Evolutionary conservation across 495 filamentous ascomycete genomes (phyloP).

Genomic region (Trichoderma virens): DNA sequence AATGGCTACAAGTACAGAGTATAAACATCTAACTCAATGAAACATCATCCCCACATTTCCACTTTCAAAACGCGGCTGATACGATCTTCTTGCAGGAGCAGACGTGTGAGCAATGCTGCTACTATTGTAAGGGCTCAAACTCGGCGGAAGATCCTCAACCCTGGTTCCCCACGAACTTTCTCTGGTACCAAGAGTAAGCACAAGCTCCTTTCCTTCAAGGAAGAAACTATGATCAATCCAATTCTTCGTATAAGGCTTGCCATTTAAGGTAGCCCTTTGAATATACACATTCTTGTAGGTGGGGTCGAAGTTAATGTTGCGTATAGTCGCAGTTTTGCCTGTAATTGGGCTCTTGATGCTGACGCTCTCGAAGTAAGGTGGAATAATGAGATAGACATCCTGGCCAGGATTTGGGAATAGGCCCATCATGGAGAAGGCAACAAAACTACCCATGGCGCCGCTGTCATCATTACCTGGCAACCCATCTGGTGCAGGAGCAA

Average conservation of each 20-base stretch:
- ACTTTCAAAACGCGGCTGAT: background rate
- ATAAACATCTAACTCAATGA: background rate
- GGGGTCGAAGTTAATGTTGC: constrained; percentile 56
- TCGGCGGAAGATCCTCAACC: constrained; percentile 58
- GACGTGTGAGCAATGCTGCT: background rate
- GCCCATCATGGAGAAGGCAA: constrained; percentile 64
- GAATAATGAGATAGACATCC: constrained; percentile 64
- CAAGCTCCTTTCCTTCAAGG: constrained; percentile 58
- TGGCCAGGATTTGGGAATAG: constrained; percentile 70
- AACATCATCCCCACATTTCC: background rate
- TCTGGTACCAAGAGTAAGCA: constrained; percentile 53
- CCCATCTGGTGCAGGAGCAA: constrained; percentile 50
- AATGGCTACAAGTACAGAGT: too few relatives aligned
- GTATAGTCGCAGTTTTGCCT: constrained; percentile 51
- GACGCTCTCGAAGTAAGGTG: constrained; percentile 58
- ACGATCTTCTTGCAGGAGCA: background rate
- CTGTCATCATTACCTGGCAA: constrained; percentile 68
- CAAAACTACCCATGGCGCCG: constrained; percentile 66
- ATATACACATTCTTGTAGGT: constrained; percentile 57
- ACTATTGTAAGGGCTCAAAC: constrained; percentile 23
- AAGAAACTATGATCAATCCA: constrained; percentile 75
- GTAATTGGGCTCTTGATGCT: constrained; percentile 56
- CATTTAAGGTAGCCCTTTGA: constrained; percentile 63
- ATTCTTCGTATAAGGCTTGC: constrained; percentile 54
- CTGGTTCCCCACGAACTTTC: constrained; percentile 65